A percentile compares a stretch with the other conserved stretches of the same genome.
Evolutionary conservation across 164 flowering plant genomes (phyloP).

Genomic region (Magnolia kwangsiensis): DNA sequence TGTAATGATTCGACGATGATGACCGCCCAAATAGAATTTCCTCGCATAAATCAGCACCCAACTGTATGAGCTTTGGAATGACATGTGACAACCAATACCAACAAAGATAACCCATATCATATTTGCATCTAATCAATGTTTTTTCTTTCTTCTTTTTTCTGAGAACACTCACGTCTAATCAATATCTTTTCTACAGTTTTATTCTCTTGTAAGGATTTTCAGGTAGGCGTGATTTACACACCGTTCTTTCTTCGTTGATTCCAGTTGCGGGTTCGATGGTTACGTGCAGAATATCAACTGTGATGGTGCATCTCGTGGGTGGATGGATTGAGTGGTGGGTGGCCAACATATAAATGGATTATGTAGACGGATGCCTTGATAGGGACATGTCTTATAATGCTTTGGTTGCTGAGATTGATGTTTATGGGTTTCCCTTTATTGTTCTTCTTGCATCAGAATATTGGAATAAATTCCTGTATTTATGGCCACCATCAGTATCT

Average conservation of each 20-base stretch:
- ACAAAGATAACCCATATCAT: not conserved
- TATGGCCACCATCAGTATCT: constrained; percentile 34
- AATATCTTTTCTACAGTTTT: constrained; percentile 18
- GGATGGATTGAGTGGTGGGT: constrained; percentile 34
- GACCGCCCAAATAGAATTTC: constrained; percentile 17
- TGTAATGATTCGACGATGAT: constrained; percentile 27
- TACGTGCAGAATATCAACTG: constrained; percentile 44
- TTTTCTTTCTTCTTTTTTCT: too few species aligned
- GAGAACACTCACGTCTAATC: too few species aligned
- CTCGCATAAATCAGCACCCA: not conserved
- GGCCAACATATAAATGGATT: constrained; percentile 36
- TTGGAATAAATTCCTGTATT: constrained; percentile 58
- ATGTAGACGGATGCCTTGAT: constrained; percentile 48
- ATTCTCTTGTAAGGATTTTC: not conserved
- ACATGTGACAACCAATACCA: not conserved
- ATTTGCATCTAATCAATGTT: too few species aligned
- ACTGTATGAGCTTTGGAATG: not conserved
- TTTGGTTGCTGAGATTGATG: constrained; percentile 21
- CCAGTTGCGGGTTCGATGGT: constrained; percentile 25
- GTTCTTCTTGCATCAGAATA: constrained; percentile 20
- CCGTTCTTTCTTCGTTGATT: constrained; percentile 7
- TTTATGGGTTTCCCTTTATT: constrained; percentile 20
- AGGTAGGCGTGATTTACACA: not conserved
- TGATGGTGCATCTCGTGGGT: constrained; percentile 20
- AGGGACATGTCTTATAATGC: constrained; percentile 28